Evolutionary conservation across 2,329 filamentous ascomycete species (phyloP).

Genomic region (Aureobasidium sp.): DNA sequence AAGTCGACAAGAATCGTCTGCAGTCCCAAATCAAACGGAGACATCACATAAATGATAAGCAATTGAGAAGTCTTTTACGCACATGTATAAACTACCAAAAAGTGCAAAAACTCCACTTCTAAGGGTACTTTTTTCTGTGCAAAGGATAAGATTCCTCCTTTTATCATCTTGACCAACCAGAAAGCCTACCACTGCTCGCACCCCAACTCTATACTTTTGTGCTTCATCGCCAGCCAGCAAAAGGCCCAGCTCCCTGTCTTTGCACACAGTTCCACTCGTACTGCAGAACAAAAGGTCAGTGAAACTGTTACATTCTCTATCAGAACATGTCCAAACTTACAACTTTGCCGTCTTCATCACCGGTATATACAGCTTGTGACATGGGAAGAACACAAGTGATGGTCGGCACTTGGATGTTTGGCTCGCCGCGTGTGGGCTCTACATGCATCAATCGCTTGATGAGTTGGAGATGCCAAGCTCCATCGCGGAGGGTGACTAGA

Average conservation of each 20-base stretch:
- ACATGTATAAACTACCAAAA: neutral
- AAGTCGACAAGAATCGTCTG: too few species aligned
- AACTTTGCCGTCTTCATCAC: slow-evolving; percentile 87
- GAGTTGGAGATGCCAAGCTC: slow-evolving; percentile 67
- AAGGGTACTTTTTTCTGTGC: neutral
- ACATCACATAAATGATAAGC: too few species aligned
- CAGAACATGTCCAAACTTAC: slow-evolving; percentile 43
- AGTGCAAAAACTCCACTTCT: neutral
- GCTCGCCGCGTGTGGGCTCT: slow-evolving; percentile 56
- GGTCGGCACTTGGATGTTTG: slow-evolving; percentile 49
- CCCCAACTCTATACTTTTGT: neutral
- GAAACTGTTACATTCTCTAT: neutral
- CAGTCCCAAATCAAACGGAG: too few species aligned
- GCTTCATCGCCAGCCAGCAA: neutral
- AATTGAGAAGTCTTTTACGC: too few species aligned
- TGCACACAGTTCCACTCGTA: slow-evolving; percentile 29
- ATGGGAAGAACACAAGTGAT: slow-evolving; percentile 84
- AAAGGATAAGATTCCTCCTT: neutral
- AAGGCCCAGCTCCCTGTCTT: slow-evolving; percentile 5
- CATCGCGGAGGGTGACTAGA: slow-evolving; percentile 46
- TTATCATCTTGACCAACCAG: neutral
- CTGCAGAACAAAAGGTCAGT: neutral
- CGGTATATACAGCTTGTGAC: slow-evolving; percentile 79
- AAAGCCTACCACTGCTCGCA: neutral
- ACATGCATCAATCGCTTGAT: slow-evolving; percentile 75